Base-by-base conservation (phyloP, 306 rosid species). In the Quercus gilva region DNA sequence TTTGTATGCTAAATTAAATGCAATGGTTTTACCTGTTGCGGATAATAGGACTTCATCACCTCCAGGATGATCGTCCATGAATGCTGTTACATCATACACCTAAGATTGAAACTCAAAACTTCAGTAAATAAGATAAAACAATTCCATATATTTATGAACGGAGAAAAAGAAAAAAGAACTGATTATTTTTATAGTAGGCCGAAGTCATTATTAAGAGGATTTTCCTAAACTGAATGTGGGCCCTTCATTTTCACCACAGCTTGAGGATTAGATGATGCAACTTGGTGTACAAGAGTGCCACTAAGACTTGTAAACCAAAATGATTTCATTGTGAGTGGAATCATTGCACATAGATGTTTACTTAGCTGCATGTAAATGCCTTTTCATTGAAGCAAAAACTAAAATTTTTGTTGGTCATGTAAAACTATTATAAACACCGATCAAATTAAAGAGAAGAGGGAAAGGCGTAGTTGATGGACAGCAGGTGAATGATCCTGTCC, bases 11-110 rank as follows among this genome's bases (percentile, higher is more conserved):
- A 9, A 28, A 49, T 29, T 52, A 67, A 67, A 76, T 75, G 79
- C 55, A 23, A 77, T 19, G 71, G 60, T 70, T 79, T 81, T 85
- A 95, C 98, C 99, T 53, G 98, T 95, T 29, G 96, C 91, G 11
- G 98, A 73, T 51, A 95, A 82, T 73, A 95, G 77, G 80, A 95
- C 99, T 86, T 95, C 99, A 67, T 89, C 96, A 17, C 99, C 99
- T 85, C 99, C 99, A 0, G 99, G 99, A 82, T 95, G 99, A 73
- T 95, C 99, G 1, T 95, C 99, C 98, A 95, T 95, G 81, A 95
- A 95, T 51, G 97, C 82, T 68, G 96, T 87, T 57, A 93, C 90
- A 87, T 95, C 96, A 76, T 91, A 95, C 74, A 95, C 99, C 99
- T 95, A 60, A 74, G 69, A 31, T 76, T 12, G 26, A 29, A 43